Evolutionary conservation across 306 rosid species (phyloP).

Genomic region (Gynostemma pentaphyllum): DNA sequence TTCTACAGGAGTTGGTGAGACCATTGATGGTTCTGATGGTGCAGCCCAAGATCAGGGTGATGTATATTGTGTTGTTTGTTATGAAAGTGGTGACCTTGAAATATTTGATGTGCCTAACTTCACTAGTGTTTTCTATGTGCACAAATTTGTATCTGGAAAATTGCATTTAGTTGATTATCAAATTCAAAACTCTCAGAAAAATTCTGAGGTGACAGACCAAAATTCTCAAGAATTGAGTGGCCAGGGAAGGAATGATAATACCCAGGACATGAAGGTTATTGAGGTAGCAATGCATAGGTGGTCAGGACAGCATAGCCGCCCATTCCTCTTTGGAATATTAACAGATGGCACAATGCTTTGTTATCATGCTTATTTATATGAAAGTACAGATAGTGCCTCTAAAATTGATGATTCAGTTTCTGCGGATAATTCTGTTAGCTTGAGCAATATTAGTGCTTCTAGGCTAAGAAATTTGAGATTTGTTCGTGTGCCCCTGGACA

Average conservation of each 20-base stretch:
- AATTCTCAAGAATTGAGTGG: constrained; percentile 40
- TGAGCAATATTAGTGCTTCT: constrained; percentile 42
- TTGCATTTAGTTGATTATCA: constrained; percentile 48
- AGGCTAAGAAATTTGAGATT: constrained; percentile 96
- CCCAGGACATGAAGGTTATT: constrained; percentile 60
- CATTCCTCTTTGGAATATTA: constrained; percentile 74
- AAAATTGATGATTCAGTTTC: constrained; percentile 53
- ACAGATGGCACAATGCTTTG: constrained; percentile 85
- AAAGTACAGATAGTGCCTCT: constrained; percentile 62
- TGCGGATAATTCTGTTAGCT: constrained; percentile 38
- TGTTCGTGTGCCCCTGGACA: constrained; percentile 73
- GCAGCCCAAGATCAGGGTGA: constrained; percentile 86
- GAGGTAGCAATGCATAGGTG: constrained; percentile 96
- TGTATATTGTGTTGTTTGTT: constrained; percentile 76
- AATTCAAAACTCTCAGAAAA: constrained; percentile 32
- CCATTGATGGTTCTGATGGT: constrained; percentile 89
- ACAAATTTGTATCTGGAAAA: constrained; percentile 80
- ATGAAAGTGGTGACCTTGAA: constrained; percentile 75
- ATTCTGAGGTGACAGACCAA: constrained; percentile 28
- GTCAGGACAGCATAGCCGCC: constrained; percentile 86
- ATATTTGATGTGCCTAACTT: constrained; percentile 90
- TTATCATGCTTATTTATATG: constrained; percentile 87
- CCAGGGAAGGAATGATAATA: constrained; percentile 65
- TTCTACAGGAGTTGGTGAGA: constrained; percentile 84
- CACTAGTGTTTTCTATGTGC: constrained; percentile 69